Base-by-base conservation (phyloP, 2,329 filamentous ascomycete genomes). In the Parastagonospora nodorum region DNA sequence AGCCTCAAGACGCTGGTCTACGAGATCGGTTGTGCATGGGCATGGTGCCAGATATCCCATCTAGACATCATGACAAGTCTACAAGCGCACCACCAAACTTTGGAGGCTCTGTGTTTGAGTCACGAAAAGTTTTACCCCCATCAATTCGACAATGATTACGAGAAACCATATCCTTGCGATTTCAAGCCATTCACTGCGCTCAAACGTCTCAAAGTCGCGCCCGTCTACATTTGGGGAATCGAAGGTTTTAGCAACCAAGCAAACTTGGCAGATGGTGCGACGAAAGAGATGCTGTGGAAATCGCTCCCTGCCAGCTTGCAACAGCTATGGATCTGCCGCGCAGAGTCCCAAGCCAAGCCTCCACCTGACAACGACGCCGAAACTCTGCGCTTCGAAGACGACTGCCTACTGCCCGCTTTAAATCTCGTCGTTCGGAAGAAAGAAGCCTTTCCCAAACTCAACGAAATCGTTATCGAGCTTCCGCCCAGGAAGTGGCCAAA, bases 1-100 rank as follows among this genome's bases (percentile, higher is more conserved):
- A 41, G 31, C 16, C 43, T 56, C 8, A 56, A 56, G 30, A 50
- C 46, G 2, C 50, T 56, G 42, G 48, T 37, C 29, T 56, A 50
- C 43, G 49, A 55, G 15, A 27, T 55, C 5, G 48, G 49, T 4
- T 39, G 33, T 11, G 29, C 35, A 8, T 42, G 37, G 45, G 30
- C 42, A 7, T 45, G 30, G 40, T 41, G 15, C 15, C 8, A 7
- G 12, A 30, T 38, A 2, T 5, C 40, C 8, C 48, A 51, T 16
- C 11, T 16, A 29, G n/a, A 16, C 8, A 51, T 55, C 28, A 42
- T 50, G 32, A 28, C 41, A 10, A 46, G 47, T 31, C 29, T 55
- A 9, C 8, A 16, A 19, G 32, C 47, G 10, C 51, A 55, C 14
- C 28, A 38, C 35, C 6, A 40, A 3, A 47, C 47, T 8, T 27